These are phyloP conservation scores for Kwoniella mangroviensis DNA, from an alignment of 768 basidiomycete genomes.

Conservation along the genomic window DNA sequence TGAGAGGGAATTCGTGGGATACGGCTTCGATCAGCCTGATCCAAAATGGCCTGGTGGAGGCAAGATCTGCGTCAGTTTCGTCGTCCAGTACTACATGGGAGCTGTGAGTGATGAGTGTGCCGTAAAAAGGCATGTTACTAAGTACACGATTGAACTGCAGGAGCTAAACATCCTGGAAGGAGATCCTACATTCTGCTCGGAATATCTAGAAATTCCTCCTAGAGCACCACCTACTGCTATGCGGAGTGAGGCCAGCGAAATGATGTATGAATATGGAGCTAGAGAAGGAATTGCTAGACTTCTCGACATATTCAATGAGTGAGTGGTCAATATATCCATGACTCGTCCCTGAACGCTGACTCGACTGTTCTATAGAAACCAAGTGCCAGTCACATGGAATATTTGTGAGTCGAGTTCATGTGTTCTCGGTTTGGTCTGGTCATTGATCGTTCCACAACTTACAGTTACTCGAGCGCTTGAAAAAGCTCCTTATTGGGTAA, in stretches of 20 bases:
- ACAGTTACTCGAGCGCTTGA: constrained; percentile 35
- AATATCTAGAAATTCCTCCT: constrained; percentile 36
- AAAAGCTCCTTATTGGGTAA: constrained; percentile 36
- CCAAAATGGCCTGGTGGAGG: constrained; percentile 40
- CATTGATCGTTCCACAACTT: constrained; percentile 6
- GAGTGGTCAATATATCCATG: not conserved
- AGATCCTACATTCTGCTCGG: constrained; percentile 17
- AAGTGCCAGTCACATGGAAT: constrained; percentile 42
- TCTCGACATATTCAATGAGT: constrained; percentile 35
- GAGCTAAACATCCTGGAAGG: constrained; percentile 16
- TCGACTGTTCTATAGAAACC: constrained; percentile 18
- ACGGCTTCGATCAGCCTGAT: constrained; percentile 31
- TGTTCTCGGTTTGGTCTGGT: constrained; percentile 2
- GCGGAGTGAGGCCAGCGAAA: constrained; percentile 27
- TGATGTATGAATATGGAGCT: constrained; percentile 39
- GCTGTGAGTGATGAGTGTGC: constrained; percentile 25
- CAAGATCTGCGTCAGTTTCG: constrained; percentile 35
- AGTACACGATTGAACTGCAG: not conserved
- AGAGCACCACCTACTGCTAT: not conserved
- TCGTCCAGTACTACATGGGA: constrained; percentile 38
- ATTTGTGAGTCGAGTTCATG: too few species aligned
- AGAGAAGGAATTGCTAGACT: constrained; percentile 33
- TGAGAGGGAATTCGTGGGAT: constrained; percentile 42
- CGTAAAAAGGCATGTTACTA: too few species aligned
- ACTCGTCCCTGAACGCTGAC: not conserved